Evolutionary conservation across 139 green algal genomes (phyloP).

Genomic region (Yamagishiella unicocca): DNA sequence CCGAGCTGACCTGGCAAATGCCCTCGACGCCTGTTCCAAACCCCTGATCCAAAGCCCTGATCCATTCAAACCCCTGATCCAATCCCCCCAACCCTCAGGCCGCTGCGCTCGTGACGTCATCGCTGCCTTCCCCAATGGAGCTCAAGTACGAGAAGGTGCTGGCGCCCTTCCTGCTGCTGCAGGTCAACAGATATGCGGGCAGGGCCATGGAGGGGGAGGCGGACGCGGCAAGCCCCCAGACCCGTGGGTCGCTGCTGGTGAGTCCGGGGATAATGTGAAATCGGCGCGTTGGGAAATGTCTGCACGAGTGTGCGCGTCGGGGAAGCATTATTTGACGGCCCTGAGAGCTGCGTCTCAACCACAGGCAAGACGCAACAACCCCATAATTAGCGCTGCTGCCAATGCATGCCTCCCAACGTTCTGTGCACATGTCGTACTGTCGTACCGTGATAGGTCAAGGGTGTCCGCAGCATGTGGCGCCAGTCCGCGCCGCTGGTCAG

Average conservation of each 20-base stretch:
- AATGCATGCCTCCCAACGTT: no score
- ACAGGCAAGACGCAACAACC: no score
- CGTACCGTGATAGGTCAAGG: slow-evolving; percentile 72
- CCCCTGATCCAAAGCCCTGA: no score
- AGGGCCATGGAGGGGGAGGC: slow-evolving; percentile 66
- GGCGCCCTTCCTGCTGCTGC: slow-evolving; percentile 83
- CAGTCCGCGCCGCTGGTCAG: slow-evolving; percentile 79
- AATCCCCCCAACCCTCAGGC: neutral
- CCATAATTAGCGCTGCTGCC: no score
- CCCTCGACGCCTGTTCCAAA: no score
- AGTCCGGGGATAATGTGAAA: neutral
- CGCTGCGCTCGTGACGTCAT: neutral
- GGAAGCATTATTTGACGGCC: no score
- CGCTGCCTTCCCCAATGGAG: slow-evolving; percentile 62
- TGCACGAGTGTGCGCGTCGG: no score
- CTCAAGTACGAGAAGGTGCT: slow-evolving; percentile 80
- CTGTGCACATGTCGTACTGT: neutral
- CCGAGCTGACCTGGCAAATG: no score
- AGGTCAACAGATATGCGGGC: slow-evolving; percentile 80
- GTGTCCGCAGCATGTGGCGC: slow-evolving; percentile 76
- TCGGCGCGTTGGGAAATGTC: no score
- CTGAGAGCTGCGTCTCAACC: no score
- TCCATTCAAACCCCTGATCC: no score
- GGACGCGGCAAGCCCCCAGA: slow-evolving; percentile 46
- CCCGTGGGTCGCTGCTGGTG: slow-evolving; percentile 29